Evolutionary conservation across 805 yeast species (phyloP).

Genomic region (Candida boidinii): DNA sequence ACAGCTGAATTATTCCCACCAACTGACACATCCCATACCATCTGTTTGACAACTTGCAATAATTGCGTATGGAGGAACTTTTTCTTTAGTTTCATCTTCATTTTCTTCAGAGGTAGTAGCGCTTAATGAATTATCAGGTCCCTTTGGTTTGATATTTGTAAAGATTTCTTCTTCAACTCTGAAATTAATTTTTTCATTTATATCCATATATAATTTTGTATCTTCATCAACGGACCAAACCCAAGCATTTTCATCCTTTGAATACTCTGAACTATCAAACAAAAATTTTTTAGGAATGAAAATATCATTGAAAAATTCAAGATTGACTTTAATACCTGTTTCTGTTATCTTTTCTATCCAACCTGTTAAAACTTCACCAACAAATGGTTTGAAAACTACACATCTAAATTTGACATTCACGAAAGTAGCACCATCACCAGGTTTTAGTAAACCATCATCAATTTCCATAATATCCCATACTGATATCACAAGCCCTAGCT

Average conservation of each 20-base stretch:
- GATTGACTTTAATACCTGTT: conserved; percentile 77
- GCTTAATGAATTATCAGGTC: conserved; percentile 43
- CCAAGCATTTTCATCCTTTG: conserved; percentile 84
- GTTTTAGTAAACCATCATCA: conserved; percentile 82
- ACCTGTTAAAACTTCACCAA: conserved; percentile 88
- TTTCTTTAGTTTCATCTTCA: conserved; percentile 27
- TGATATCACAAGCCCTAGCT: conserved; percentile 76
- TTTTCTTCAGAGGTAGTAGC: conserved; percentile 13
- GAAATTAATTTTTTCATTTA: conserved; percentile 86
- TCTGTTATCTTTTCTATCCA: conserved; percentile 85
- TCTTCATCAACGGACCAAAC: conserved; percentile 76
- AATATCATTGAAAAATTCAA: conserved; percentile 88
- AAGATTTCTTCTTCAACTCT: conserved; percentile 86
- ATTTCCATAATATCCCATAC: conserved; percentile 78
- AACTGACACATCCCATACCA: conserved; percentile 92
- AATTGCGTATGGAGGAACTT: conserved; percentile 74
- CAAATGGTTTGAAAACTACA: conserved; percentile 85
- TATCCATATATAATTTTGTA: conserved; percentile 72
- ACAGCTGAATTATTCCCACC: conserved; percentile 69
- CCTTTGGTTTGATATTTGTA: conserved; percentile 72
- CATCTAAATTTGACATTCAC: conserved; percentile 68
- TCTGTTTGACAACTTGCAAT: conserved; percentile 89
- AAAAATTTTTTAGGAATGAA: conserved; percentile 77
- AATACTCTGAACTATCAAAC: conserved; percentile 45
- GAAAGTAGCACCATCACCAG: conserved; percentile 90